Percentiles rank a stretch among this genome's conserved stretches.
Conservation (phyloP, 2,329 filamentous ascomycete genomes). For the Dryadomyces quercivorus region DNA sequence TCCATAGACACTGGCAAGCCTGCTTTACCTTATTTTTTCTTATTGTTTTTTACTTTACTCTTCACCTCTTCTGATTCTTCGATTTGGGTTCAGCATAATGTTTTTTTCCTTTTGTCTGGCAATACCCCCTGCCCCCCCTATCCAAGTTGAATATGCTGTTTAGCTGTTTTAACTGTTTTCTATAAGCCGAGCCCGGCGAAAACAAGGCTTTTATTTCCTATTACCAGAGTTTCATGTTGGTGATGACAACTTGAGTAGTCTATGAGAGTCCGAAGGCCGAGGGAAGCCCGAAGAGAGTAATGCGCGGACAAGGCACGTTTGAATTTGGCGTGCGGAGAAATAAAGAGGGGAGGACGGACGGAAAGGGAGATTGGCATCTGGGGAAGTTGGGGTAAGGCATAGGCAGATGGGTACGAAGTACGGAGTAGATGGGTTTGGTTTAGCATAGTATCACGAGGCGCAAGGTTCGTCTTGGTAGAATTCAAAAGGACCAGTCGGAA, state of each 20-base stretch:
- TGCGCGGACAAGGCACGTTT: neutral
- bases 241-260: no score
- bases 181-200: neutral
- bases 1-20: neutral
- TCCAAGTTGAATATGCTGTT: neutral
- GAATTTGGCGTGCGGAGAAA: neutral
- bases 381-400: neutral
- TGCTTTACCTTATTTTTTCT: neutral
- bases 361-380: neutral
- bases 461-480: neutral
- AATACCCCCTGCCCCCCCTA: neutral
- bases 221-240: no score
- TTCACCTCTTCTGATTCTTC: neutral
- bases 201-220: neutral
- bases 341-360: neutral
- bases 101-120: neutral
- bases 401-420: no score
- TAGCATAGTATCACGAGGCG: neutral
- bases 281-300: neutral
- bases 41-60: neutral
- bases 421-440: neutral
- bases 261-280: neutral
- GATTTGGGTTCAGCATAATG: neutral
- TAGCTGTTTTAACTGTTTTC: neutral
- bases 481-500: neutral